phyloP scores from a whole-genome alignment of 345 rosid genomes.

The Pistacia integerrima region DNA sequence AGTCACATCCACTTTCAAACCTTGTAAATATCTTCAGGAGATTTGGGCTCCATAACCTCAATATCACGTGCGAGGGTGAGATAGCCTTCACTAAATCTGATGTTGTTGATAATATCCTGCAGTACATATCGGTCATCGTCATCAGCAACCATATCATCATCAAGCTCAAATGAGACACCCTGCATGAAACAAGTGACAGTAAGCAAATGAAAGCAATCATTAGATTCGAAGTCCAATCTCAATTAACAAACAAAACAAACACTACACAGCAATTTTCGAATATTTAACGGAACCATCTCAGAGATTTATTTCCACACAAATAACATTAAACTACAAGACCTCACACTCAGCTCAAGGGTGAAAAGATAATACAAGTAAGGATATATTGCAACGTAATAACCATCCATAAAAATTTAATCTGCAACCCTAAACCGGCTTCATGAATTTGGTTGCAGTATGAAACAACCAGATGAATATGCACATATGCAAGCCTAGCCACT shows the following conservation, averaged over 20 bases:
- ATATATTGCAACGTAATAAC: background rate
- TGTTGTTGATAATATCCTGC: conserved; percentile 84
- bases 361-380: background rate
- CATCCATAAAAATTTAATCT: background rate
- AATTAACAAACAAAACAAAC: background rate
- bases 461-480: background rate
- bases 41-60: conserved; percentile 98
- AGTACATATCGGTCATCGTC: conserved; percentile 61
- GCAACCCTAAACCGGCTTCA: background rate
- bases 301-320: background rate
- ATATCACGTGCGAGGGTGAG: conserved; percentile 96
- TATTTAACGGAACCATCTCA: background rate
- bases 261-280: background rate
- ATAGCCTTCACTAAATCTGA: conserved; percentile 85
- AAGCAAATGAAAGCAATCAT: conserved; percentile 10
- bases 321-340: background rate
- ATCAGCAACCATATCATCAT: conserved; percentile 62
- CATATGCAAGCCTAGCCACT: background rate
- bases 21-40: conserved; percentile 97
- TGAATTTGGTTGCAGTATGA: background rate
- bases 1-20: conserved; percentile 33
- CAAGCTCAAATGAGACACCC: conserved; percentile 78
- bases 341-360: background rate
- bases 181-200: conserved; percentile 30
- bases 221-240: background rate